Percentiles rank a stretch among this genome's conserved stretches.
Evolutionary conservation across 2,329 filamentous ascomycete species (phyloP).

Genomic region (Biscogniauxia mediterranea): DNA sequence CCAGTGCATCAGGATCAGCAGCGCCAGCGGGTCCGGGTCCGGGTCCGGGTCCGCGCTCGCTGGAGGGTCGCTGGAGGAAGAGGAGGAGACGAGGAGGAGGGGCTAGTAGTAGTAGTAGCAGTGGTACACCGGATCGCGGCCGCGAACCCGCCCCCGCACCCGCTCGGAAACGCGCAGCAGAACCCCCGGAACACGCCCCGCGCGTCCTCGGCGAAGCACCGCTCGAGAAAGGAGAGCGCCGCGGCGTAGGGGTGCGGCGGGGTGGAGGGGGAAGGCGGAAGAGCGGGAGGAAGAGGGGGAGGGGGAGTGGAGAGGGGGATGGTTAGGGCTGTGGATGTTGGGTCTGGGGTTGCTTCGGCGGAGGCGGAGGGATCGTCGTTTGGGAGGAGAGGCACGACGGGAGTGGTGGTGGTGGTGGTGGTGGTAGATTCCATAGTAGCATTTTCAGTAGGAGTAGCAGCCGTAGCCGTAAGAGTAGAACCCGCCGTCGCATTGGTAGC

Average conservation of each 20-base stretch:
- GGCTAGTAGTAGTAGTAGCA: too few species aligned
- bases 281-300: too few species aligned
- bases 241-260: conserved; percentile 14
- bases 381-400: conserved; percentile 1
- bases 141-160: conserved; percentile 32
- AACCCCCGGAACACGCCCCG: conserved; percentile 32
- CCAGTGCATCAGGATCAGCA: conserved; percentile 39
- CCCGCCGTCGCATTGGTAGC: too few species aligned
- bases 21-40: conserved; percentile 34
- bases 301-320: too few species aligned
- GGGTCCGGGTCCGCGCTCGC: too few species aligned
- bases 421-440: too few species aligned
- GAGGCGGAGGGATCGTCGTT: conserved; percentile 6
- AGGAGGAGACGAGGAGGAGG: too few species aligned
- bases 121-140: conserved; percentile 27
- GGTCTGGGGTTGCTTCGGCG: conserved; percentile 1
- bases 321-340: neutral
- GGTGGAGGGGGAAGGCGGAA: neutral
- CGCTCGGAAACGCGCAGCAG: conserved; percentile 31
- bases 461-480: too few species aligned
- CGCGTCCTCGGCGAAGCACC: conserved; percentile 36
- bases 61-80: too few species aligned
- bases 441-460: too few species aligned
- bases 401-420: too few species aligned
- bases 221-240: conserved; percentile 28